phyloP scores from a whole-genome alignment of 371 early-diverging fungal genomes.

The Rhizopus microsporus region DNA sequence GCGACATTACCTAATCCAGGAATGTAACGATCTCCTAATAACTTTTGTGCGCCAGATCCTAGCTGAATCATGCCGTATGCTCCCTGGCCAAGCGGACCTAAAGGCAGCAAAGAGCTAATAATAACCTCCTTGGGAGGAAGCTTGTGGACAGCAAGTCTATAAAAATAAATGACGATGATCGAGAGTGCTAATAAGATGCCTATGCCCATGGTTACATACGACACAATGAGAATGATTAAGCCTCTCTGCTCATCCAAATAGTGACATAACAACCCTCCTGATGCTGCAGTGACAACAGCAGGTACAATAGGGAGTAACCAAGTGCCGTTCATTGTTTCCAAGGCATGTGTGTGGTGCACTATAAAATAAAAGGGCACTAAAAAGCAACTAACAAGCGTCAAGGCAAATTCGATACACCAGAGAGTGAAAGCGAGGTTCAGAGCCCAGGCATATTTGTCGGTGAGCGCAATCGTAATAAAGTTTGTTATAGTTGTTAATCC shows the following conservation, averaged over 20 bases:
- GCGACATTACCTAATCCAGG: slow-evolving; percentile 8
- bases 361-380: slow-evolving; percentile 39
- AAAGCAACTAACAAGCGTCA: slow-evolving; percentile 34
- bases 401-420: slow-evolving; percentile 37
- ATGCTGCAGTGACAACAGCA: slow-evolving; percentile 45
- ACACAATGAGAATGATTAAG: slow-evolving; percentile 30
- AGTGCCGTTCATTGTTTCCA: slow-evolving; percentile 46
- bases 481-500: slow-evolving; percentile 46
- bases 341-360: slow-evolving; percentile 38
- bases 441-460: slow-evolving; percentile 32
- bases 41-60: slow-evolving; percentile 30
- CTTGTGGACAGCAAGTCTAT: slow-evolving; percentile 37
- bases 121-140: slow-evolving; percentile 54
- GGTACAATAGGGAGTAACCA: slow-evolving; percentile 53
- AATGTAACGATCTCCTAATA: slow-evolving; percentile 28
- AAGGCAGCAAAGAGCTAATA: slow-evolving; percentile 45
- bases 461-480: slow-evolving; percentile 19
- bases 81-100: slow-evolving; percentile 46
- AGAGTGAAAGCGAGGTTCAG: slow-evolving; percentile 34
- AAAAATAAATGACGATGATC: slow-evolving; percentile 47
- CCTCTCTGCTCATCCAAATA: slow-evolving; percentile 24
- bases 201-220: slow-evolving; percentile 51
- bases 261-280: slow-evolving; percentile 46
- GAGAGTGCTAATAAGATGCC: slow-evolving; percentile 42
- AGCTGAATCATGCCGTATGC: slow-evolving; percentile 49